Conservation (phyloP, 2,329 filamentous ascomycete genomes). For the Aspergillus hortae region DNA sequence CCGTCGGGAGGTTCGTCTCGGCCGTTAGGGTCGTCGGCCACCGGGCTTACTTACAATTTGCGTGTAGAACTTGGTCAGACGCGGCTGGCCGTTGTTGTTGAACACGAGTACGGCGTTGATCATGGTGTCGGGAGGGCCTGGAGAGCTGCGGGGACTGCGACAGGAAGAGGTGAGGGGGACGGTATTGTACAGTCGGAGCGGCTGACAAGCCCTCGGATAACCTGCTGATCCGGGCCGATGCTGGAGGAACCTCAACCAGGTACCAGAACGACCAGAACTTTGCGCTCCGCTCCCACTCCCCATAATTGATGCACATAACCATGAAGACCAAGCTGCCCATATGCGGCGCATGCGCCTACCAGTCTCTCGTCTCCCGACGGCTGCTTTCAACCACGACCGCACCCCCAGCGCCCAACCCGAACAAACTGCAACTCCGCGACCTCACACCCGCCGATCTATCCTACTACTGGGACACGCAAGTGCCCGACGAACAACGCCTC, state of each 20-base stretch:
- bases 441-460: conserved; percentile 34
- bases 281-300: neutral
- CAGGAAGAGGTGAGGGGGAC: neutral
- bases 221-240: conserved; percentile 1
- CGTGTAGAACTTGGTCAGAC: conserved; percentile 97
- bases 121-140: conserved; percentile 55
- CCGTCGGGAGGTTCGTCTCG: too few relatives aligned
- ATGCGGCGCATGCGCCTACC: conserved; percentile 4
- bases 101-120: conserved; percentile 99
- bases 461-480: conserved; percentile 51
- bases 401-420: conserved; percentile 14
- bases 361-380: neutral
- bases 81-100: conserved; percentile 95
- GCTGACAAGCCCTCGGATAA: neutral
- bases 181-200: neutral
- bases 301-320: neutral
- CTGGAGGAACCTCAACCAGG: neutral
- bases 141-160: neutral
- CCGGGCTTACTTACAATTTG: conserved; percentile 65
- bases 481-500: conserved; percentile 44
- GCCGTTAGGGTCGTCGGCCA: neutral
- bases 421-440: conserved; percentile 27
- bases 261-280: neutral
- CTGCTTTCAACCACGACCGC: conserved; percentile 11
- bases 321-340: neutral